Evolutionary conservation across 2,329 filamentous ascomycete species (phyloP).

Genomic region (Phyllosticta ampelicida): DNA sequence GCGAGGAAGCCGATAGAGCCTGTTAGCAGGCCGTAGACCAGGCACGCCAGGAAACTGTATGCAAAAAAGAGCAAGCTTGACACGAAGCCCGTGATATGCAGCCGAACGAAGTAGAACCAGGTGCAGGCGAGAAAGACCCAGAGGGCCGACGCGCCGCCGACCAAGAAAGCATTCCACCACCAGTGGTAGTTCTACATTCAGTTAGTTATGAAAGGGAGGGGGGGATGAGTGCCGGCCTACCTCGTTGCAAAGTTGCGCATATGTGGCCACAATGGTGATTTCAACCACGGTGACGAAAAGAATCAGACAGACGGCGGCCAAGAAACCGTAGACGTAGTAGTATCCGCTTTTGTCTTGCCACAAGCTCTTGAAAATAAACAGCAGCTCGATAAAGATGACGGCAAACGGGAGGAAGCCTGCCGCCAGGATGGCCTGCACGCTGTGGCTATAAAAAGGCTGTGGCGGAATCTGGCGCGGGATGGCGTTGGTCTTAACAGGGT

Average conservation of each 20-base stretch:
- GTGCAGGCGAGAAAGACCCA: slow-evolving; percentile 78
- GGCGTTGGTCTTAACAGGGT: slow-evolving; percentile 66
- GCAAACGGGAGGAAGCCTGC: slow-evolving; percentile 75
- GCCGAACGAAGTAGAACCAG: slow-evolving; percentile 73
- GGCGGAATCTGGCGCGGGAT: slow-evolving; percentile 63
- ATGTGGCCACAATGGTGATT: slow-evolving; percentile 73
- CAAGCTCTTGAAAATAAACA: slow-evolving; percentile 77
- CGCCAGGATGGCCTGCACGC: slow-evolving; percentile 53
- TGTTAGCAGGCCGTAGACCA: slow-evolving; percentile 68
- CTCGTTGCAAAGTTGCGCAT: slow-evolving; percentile 72
- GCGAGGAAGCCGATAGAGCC: slow-evolving; percentile 79
- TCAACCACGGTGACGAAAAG: slow-evolving; percentile 68
- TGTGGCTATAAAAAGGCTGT: slow-evolving; percentile 65
- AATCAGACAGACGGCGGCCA: slow-evolving; percentile 62
- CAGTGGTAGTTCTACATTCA: slow-evolving; percentile 61
- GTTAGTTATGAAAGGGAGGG: background rate
- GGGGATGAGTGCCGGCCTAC: slow-evolving; percentile 24
- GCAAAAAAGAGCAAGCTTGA: slow-evolving; percentile 74
- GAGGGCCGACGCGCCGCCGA: slow-evolving; percentile 63
- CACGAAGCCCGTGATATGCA: slow-evolving; percentile 71
- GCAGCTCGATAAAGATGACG: slow-evolving; percentile 76
- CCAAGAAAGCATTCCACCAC: slow-evolving; percentile 85
- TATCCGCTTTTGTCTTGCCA: slow-evolving; percentile 89
- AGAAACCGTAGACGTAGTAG: slow-evolving; percentile 85
- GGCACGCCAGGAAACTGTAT: slow-evolving; percentile 73